Evolutionary conservation across 1,284 basidiomycete genomes (phyloP).

Genomic region (Cryptococcus amylolentus): DNA sequence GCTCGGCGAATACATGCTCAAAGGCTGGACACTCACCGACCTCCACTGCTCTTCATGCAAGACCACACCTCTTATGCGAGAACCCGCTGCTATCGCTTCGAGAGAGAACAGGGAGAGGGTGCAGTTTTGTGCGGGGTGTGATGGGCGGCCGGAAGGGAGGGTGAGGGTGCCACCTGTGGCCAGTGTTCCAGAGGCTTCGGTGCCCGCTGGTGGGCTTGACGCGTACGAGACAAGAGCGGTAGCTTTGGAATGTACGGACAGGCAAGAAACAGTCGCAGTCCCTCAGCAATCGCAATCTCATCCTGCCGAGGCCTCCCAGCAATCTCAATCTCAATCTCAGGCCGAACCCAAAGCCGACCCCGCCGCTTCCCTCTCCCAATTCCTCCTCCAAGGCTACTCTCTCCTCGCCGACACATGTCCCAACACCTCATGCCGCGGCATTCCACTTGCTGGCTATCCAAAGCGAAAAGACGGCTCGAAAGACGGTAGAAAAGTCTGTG

Average conservation of each 20-base stretch:
- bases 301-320: neutral
- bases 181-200: neutral
- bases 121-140: slow-evolving; percentile 48
- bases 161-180: neutral
- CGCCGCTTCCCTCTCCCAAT: slow-evolving; percentile 34
- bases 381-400: slow-evolving; percentile 46
- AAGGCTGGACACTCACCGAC: slow-evolving; percentile 50
- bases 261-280: neutral
- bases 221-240: neutral
- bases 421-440: slow-evolving; percentile 35
- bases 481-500: slow-evolving; percentile 39
- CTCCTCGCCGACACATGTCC: slow-evolving; percentile 41
- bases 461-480: slow-evolving; percentile 27
- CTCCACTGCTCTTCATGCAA: slow-evolving; percentile 41
- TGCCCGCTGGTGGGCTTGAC: neutral
- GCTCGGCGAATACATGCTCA: slow-evolving; percentile 52
- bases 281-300: neutral
- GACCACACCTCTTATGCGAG: slow-evolving; percentile 47
- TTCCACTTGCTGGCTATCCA: slow-evolving; percentile 48
- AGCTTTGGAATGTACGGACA: neutral
- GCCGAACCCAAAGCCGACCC: slow-evolving; percentile 19
- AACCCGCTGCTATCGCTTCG: slow-evolving; percentile 32
- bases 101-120: slow-evolving; percentile 31
- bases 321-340: neutral
- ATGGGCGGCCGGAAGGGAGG: slow-evolving; percentile 27